These are phyloP conservation scores for Lachnum nothofagi DNA, from an alignment of 2,329 filamentous ascomycete species.

Conservation along the genomic window DNA sequence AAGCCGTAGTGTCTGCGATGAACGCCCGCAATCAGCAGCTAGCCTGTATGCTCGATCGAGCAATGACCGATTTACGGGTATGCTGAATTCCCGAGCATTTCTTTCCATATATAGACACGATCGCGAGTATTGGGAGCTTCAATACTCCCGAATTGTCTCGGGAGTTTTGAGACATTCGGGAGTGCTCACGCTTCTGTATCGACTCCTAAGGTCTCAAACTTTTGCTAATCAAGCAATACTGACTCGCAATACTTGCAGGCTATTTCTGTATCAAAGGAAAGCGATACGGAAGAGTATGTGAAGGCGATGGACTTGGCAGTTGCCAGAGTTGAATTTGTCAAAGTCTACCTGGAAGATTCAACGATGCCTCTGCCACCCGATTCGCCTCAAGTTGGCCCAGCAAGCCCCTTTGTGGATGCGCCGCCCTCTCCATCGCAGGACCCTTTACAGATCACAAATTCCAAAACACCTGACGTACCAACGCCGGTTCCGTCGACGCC, in stretches of 20 bases:
- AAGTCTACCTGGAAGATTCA: slow-evolving; percentile 55
- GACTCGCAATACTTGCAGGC: too few relatives aligned
- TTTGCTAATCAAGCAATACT: too few relatives aligned
- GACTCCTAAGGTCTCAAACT: too few relatives aligned
- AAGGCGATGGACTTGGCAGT: slow-evolving; percentile 54
- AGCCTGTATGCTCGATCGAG: slow-evolving; percentile 62
- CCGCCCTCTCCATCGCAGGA: slow-evolving; percentile 1
- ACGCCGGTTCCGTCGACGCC: slow-evolving; percentile 2
- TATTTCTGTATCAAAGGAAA: slow-evolving; percentile 47
- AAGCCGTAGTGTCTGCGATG: slow-evolving; percentile 44
- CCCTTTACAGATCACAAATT: slow-evolving; percentile 3
- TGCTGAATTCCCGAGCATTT: too few relatives aligned
- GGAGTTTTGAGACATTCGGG: too few relatives aligned
- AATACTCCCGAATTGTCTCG: too few relatives aligned
- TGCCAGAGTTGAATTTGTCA: slow-evolving; percentile 62
- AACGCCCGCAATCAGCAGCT: slow-evolving; percentile 63
- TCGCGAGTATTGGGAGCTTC: too few relatives aligned
- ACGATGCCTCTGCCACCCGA: slow-evolving; percentile 44
- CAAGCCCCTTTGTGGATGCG: background rate
- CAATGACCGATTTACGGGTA: slow-evolving; percentile 60
- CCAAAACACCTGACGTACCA: slow-evolving; percentile 1
- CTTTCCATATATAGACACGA: too few relatives aligned
- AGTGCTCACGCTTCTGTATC: too few relatives aligned
- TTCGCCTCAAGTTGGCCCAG: slow-evolving; percentile 6
- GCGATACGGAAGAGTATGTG: slow-evolving; percentile 39